Evolutionary conservation across 768 basidiomycete genomes (phyloP).

Genomic region (Tylopilus sp.): DNA sequence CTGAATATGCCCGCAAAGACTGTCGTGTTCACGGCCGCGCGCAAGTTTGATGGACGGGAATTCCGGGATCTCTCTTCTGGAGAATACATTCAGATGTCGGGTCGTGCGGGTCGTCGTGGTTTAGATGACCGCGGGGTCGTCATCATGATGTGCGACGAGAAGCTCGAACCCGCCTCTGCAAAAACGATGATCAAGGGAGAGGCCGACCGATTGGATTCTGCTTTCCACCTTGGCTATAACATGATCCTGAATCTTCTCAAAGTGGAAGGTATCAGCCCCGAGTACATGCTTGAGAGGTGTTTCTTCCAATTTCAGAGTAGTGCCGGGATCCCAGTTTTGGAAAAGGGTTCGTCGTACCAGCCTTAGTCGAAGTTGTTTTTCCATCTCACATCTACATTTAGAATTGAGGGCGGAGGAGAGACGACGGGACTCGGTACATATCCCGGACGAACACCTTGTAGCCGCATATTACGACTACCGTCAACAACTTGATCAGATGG

Average conservation of each 20-base stretch:
- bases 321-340: constrained; percentile 79
- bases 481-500: constrained; percentile 90
- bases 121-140: constrained; percentile 98
- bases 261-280: constrained; percentile 97
- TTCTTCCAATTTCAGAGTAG: constrained; percentile 99
- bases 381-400: constrained; percentile 29
- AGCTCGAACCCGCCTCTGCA: constrained; percentile 86
- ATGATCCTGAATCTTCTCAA: constrained; percentile 99
- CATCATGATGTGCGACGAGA: constrained; percentile 99
- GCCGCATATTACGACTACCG: constrained; percentile 90
- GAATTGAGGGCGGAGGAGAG: constrained; percentile 77
- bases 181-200: constrained; percentile 98
- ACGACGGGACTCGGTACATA: constrained; percentile 55
- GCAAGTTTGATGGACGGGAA: constrained; percentile 95
- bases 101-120: constrained; percentile 94
- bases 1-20: constrained; percentile 99
- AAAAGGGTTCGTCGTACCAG: constrained; percentile 59
- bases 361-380: neutral
- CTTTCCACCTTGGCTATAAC: constrained; percentile 98
- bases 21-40: constrained; percentile 92
- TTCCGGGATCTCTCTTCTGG: constrained; percentile 91
- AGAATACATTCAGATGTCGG: constrained; percentile 99
- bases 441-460: constrained; percentile 81
- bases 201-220: constrained; percentile 94
- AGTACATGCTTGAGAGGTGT: constrained; percentile 96